Evolutionary conservation across 768 basidiomycete genomes (phyloP), one percentile per base, ranked within the genome.

Genomic region (Mycena olivaceomarginata): DNA sequence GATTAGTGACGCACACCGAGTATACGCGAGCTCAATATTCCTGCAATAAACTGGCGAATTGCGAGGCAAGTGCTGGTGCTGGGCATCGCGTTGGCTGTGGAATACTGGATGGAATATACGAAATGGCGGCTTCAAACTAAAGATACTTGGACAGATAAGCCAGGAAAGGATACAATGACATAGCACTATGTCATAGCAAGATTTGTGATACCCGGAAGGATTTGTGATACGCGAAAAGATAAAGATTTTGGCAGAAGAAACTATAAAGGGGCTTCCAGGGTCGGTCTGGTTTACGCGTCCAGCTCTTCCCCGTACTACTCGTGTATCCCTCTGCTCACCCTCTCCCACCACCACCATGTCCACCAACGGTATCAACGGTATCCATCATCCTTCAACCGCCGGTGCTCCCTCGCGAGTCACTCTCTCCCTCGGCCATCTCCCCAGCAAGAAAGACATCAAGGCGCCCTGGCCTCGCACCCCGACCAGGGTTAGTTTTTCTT

Each of bases 381-480:
- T 18, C 48, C 48, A 15, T 64, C 73, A 77, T 16, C 79, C 81
- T 12, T 82, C 81, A n/a, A 46, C 81, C 37, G 83, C 87, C 40
- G 82, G 82, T 37, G 88, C 88, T 5, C 92, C 93, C 1, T 88
- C 92, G 15, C 90, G 90, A 63, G 92, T 95, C 70, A 93, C 93
- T 64, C 91, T 95, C 41, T 92, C 93, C 67, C 91, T 95, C 40
- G 94, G 93, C 1, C 93, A 95, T 83, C 86, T 95, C 40, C 95
- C 94, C 0, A 91, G 90, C 78, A 94, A 94, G 85, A 93, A 91
- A 81, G 88, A 93, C 69, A 93, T 95, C 80, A 93, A 92, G 79
- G 91, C 93, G 0, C 89, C 92, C 18, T 95, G 93, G 91, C 94
- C 94, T 4, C 89, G 94, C 25, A 94, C 94, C 0, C 94, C 94